These are phyloP conservation scores for Penicillium angulare DNA, from an alignment of 495 filamentous ascomycete genomes.

Conservation along the genomic window DNA sequence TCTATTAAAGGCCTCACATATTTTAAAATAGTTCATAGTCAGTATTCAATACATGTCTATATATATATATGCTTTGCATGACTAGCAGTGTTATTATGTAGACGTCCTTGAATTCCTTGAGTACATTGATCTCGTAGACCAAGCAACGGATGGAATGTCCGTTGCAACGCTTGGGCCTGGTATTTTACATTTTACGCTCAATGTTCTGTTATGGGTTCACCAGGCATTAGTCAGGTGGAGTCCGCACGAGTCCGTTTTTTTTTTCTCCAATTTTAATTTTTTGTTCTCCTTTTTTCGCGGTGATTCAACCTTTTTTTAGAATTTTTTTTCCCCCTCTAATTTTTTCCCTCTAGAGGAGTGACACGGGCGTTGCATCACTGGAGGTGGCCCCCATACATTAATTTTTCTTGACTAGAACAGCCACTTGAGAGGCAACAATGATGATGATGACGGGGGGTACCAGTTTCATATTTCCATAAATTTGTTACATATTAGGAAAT, in stretches of 20 bases:
- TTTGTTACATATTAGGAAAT: too few species aligned
- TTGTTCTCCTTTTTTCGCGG: too few species aligned
- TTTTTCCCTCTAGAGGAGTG: constrained; percentile 13
- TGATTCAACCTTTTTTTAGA: constrained; percentile 18
- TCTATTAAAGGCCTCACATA: too few species aligned
- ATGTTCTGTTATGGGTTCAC: neutral
- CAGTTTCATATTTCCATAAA: neutral
- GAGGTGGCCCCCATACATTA: neutral
- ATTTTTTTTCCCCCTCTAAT: constrained; percentile 22
- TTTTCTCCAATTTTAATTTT: constrained; percentile 3
- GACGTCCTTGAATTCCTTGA: neutral
- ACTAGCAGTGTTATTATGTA: neutral
- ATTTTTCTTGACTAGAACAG: neutral
- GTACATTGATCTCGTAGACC: constrained; percentile 9
- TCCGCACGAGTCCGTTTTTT: constrained; percentile 23
- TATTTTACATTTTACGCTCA: neutral
- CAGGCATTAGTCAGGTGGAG: constrained; percentile 19
- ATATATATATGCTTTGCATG: too few species aligned
- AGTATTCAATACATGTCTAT: neutral
- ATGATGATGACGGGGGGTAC: neutral
- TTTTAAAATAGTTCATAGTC: neutral
- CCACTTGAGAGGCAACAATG: neutral
- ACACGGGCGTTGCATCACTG: constrained; percentile 31
- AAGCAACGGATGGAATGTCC: constrained; percentile 27
- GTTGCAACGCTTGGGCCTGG: constrained; percentile 15